Conservation (phyloP, 495 filamentous ascomycete genomes). For the Podospora pseudocomata region DNA sequence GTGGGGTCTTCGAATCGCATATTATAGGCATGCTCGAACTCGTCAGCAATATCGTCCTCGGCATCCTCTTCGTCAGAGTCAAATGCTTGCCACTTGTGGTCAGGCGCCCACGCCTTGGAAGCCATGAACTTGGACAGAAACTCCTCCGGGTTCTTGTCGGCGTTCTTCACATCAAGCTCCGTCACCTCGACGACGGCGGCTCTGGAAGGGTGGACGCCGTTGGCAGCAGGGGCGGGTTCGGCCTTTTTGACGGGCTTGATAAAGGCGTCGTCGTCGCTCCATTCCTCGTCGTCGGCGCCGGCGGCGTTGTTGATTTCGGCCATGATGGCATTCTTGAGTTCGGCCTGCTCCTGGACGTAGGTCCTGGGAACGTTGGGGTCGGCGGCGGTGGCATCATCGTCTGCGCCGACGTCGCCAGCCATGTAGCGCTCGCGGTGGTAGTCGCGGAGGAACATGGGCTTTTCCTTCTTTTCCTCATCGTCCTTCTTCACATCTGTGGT, state of each 20-base stretch:
- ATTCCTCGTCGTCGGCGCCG: constrained; percentile 53
- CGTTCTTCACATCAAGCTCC: constrained; percentile 65
- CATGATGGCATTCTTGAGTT: constrained; percentile 70
- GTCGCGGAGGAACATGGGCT: constrained; percentile 80
- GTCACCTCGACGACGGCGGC: constrained; percentile 46
- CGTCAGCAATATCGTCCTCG: constrained; percentile 74
- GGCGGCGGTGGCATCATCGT: constrained; percentile 56
- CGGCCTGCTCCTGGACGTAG: constrained; percentile 81
- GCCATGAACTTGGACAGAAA: constrained; percentile 88
- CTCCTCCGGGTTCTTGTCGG: constrained; percentile 85
- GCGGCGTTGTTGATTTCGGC: constrained; percentile 71
- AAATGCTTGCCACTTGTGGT: constrained; percentile 63
- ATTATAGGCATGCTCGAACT: constrained; percentile 92
- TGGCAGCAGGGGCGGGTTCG: constrained; percentile 19
- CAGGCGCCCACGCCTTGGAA: constrained; percentile 77
- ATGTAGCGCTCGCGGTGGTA: constrained; percentile 88
- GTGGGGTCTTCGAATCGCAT: constrained; percentile 90
- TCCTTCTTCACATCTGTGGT: constrained; percentile 32
- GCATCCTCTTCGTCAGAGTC: constrained; percentile 92
- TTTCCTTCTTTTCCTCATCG: constrained; percentile 57
- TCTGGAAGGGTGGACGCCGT: constrained; percentile 46
- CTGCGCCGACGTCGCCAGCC: constrained; percentile 54
- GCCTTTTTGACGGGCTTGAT: constrained; percentile 56
- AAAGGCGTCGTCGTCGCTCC: constrained; percentile 69
- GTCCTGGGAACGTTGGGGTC: constrained; percentile 57